These are phyloP conservation scores for Podospora bellae-mahoneyi DNA, from an alignment of 495 filamentous ascomycete species.

Conservation along the genomic window DNA sequence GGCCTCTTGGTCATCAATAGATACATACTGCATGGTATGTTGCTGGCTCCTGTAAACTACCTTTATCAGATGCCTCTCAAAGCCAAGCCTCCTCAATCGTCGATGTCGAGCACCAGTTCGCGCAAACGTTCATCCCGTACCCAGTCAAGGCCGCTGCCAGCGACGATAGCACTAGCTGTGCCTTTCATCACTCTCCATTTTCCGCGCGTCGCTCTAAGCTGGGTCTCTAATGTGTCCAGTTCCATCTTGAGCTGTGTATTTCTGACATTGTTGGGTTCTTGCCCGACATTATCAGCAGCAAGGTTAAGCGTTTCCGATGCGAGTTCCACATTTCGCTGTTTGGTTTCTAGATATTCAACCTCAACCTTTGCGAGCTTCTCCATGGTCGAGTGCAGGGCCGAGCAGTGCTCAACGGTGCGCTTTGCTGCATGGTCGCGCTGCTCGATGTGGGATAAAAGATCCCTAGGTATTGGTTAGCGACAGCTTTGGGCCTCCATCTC, in stretches of 20 bases:
- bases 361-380: slow-evolving; percentile 53
- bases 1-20: not conserved
- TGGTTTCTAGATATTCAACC: slow-evolving; percentile 51
- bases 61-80: not conserved
- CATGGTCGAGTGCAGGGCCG: slow-evolving; percentile 46
- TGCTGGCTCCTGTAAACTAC: not conserved
- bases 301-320: slow-evolving; percentile 59
- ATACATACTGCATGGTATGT: not conserved
- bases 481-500: not conserved
- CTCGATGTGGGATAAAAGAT: slow-evolving; percentile 60
- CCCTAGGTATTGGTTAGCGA: slow-evolving; percentile 42
- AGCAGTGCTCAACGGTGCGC: slow-evolving; percentile 54
- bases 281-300: slow-evolving; percentile 51
- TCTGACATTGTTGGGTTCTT: slow-evolving; percentile 47
- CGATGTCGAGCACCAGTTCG: slow-evolving; percentile 67
- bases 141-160: slow-evolving; percentile 85
- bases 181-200: slow-evolving; percentile 72
- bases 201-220: slow-evolving; percentile 55
- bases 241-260: slow-evolving; percentile 51
- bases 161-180: slow-evolving; percentile 68
- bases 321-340: slow-evolving; percentile 59
- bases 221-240: slow-evolving; percentile 52
- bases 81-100: slow-evolving; percentile 39
- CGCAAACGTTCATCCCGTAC: slow-evolving; percentile 63
- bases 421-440: slow-evolving; percentile 64